phyloP scores from a whole-genome alignment of 768 basidiomycete genomes.

The Termitomyces sp. region DNA sequence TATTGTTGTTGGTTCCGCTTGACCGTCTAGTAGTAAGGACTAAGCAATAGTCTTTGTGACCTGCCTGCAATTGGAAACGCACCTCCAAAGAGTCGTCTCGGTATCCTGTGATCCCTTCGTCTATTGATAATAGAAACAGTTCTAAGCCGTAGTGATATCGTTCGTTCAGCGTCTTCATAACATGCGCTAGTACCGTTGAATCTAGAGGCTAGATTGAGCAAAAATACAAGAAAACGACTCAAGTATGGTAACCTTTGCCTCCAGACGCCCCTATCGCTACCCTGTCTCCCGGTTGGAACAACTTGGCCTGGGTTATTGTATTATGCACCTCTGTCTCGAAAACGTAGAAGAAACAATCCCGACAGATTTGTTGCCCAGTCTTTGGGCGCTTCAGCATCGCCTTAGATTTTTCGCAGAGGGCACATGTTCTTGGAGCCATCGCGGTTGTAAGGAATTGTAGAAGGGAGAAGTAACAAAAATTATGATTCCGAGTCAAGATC shows the following conservation, averaged over 20 bases:
- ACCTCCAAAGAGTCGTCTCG: constrained; percentile 97
- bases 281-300: constrained; percentile 87
- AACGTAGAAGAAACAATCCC: constrained; percentile 92
- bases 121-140: constrained; percentile 91
- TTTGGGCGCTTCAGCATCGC: constrained; percentile 95
- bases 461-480: background rate
- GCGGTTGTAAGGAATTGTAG: background rate
- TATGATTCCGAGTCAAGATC: background rate
- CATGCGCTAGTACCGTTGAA: constrained; percentile 95
- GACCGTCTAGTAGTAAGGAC: constrained; percentile 67
- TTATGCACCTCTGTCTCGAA: constrained; percentile 99
- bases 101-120: constrained; percentile 98
- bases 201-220: constrained; percentile 44
- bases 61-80: background rate
- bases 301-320: constrained; percentile 77
- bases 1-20: constrained; percentile 97
- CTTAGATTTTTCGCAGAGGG: constrained; percentile 44
- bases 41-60: background rate
- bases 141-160: constrained; percentile 91
- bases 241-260: constrained; percentile 74
- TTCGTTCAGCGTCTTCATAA: constrained; percentile 94
- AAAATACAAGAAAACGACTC: background rate
- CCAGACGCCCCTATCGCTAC: constrained; percentile 99
- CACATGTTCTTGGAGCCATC: constrained; percentile 9
- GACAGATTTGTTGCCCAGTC: constrained; percentile 96